Evolutionary conservation across 106 monocot species (phyloP).

Genomic region (Xerophyta viscosa): DNA sequence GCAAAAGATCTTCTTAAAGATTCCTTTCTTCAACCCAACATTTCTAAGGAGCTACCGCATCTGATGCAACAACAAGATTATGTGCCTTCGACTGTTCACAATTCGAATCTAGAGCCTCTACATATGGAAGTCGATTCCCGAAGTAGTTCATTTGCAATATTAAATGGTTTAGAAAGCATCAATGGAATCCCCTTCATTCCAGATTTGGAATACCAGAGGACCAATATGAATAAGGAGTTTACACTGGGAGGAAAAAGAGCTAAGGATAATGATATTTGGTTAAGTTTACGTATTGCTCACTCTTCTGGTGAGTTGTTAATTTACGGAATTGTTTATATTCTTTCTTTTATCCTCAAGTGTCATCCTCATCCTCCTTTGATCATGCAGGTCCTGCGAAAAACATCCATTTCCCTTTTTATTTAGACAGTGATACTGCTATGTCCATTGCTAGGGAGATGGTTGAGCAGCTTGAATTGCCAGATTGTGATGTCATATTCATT

Average conservation of each 20-base stretch:
- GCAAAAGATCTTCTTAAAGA: slow-evolving; percentile 63
- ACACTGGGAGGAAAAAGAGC: slow-evolving; percentile 37
- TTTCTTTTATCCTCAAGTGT: background rate
- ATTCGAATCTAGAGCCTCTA: background rate
- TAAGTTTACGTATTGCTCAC: slow-evolving; percentile 35
- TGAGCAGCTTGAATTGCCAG: slow-evolving; percentile 35
- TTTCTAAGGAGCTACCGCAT: slow-evolving; percentile 5
- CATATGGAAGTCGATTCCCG: slow-evolving; percentile 29
- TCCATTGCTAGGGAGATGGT: slow-evolving; percentile 60
- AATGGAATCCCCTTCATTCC: background rate
- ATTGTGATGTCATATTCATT: slow-evolving; percentile 54
- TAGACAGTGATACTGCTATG: slow-evolving; percentile 51
- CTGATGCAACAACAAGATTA: slow-evolving; percentile 1
- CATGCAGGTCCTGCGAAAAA: slow-evolving; percentile 26
- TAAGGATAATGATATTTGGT: slow-evolving; percentile 20
- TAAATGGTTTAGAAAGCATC: slow-evolving; percentile 7
- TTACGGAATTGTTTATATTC: background rate
- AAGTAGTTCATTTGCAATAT: slow-evolving; percentile 9
- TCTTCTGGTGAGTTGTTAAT: slow-evolving; percentile 22
- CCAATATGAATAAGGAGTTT: slow-evolving; percentile 31
- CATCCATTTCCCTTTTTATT: slow-evolving; percentile 50
- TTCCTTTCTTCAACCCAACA: slow-evolving; percentile 39
- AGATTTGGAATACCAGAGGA: slow-evolving; percentile 37
- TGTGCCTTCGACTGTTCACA: background rate
- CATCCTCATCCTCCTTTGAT: background rate